phyloP scores from a whole-genome alignment of 352 stramenopile genomes.

The Saprolegnia parasitica region DNA sequence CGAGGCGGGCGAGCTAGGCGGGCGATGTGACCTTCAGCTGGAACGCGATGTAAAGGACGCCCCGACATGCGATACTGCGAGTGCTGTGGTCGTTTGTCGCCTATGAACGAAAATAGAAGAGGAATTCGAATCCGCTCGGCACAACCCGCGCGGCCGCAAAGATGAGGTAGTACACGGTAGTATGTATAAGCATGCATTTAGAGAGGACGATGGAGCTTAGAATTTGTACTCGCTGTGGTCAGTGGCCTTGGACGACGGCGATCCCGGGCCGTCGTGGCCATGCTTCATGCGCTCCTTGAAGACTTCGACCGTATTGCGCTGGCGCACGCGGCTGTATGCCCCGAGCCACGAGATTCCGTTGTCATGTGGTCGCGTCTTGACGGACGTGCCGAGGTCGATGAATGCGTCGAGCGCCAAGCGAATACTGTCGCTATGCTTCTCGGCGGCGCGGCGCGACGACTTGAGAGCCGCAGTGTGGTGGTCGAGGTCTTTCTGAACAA shows the following conservation, averaged over 20 bases:
- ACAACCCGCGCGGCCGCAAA: too few relatives aligned
- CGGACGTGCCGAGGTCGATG: conserved; percentile 20
- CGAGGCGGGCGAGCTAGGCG: too few relatives aligned
- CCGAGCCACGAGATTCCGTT: conserved; percentile 19
- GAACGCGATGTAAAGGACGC: too few relatives aligned
- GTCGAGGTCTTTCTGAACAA: conserved; percentile 63
- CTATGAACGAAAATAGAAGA: too few relatives aligned
- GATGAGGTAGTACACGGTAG: too few relatives aligned
- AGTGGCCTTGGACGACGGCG: neutral
- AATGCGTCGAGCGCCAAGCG: conserved; percentile 26
- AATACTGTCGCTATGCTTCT: conserved; percentile 34
- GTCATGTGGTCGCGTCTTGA: conserved; percentile 21
- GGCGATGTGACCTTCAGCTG: too few relatives aligned
- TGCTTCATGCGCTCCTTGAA: conserved; percentile 25
- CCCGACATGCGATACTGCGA: too few relatives aligned
- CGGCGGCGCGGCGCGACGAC: conserved; percentile 62
- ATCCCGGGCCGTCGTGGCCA: conserved; percentile 1
- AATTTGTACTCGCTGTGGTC: neutral
- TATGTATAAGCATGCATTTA: too few relatives aligned
- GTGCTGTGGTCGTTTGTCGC: too few relatives aligned
- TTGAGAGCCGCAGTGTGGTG: conserved; percentile 65
- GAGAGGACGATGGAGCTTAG: neutral
- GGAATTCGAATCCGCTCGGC: too few relatives aligned
- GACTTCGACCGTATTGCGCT: conserved; percentile 21
- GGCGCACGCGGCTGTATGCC: conserved; percentile 25